Evolutionary conservation across 331 rosid genomes (phyloP), one percentile per base, ranked within the genome.

Genomic region (Ulmus americana): DNA sequence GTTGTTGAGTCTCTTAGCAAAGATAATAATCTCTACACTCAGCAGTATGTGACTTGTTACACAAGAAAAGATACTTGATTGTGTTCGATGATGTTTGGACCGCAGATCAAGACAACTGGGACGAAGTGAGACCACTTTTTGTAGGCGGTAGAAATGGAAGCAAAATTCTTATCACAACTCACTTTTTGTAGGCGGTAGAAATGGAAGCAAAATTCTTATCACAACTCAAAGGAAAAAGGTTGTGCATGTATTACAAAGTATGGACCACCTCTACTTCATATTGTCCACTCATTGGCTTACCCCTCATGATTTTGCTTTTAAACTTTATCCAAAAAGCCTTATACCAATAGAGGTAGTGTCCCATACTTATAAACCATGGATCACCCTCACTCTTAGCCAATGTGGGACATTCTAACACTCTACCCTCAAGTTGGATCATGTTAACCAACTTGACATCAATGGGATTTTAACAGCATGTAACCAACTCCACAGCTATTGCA

Each of bases 51-150:
- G 40, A 70, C 42, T 52, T 56, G 18, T 53, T 76, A 44, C 3
- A 18, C 3, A 15, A 61, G 45, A 65, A 39, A 46, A 77, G 67
- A 44, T 55, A 20, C 52, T 50, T 71, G 7, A 62, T 77, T 43
- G 74, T 77, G 28, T 43, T 71, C 3, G 81, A 77, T 49, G 81
- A 77, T 18, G 54, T 62, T 2, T 77, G 81, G 81, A 71, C 62
- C 4, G 60, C 71, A 2, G 74, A 71, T 44, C 77, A 14, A 6
- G 28, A 46, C 16, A 70, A 77, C 55, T 71, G 74, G 74, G 74
- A 67, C 0, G 39, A 40, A 4, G 14, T 71, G 9, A 51, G 52
- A 11, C 7, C 22, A 1, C 2, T 64, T 8, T 15, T 67, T 8
- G 43, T 41, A n/a, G 20, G 38, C 45, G 44, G 71, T 0, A 28